Conservation (phyloP, 805 yeast genomes). For the Suhomyces sp. region DNA sequence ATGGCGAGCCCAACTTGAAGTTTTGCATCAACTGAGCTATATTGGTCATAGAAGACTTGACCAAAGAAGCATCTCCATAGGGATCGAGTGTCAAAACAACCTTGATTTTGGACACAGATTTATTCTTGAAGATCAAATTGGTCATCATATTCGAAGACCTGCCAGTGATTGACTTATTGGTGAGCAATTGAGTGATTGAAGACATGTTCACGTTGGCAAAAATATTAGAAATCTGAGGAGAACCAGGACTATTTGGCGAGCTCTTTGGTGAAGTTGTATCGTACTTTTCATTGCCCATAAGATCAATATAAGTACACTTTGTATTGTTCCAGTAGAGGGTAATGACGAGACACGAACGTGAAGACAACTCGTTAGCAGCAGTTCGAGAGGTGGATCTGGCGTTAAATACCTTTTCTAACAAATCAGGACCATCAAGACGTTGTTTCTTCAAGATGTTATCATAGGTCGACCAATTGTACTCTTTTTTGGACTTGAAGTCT, state of each 20-base stretch:
- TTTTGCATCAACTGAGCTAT: conserved; percentile 20
- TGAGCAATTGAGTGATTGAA: conserved; percentile 25
- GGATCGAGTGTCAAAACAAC: conserved; percentile 28
- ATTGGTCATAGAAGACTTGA: conserved; percentile 25
- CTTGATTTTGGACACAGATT: conserved; percentile 11
- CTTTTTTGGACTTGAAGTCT: conserved; percentile 11
- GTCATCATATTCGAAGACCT: conserved; percentile 26
- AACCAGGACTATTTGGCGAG: background rate
- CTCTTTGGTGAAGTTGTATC: conserved; percentile 3
- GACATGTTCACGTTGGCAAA: conserved; percentile 27
- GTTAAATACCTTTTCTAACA: conserved; percentile 14
- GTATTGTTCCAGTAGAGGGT: conserved; percentile 18
- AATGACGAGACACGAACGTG: conserved; percentile 27
- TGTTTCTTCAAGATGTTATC: conserved; percentile 15
- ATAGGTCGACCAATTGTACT: conserved; percentile 8
- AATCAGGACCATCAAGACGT: conserved; percentile 2
- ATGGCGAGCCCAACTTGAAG: conserved; percentile 12
- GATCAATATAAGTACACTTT: conserved; percentile 22
- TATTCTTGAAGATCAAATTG: conserved; percentile 22
- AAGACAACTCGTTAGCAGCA: conserved; percentile 16
- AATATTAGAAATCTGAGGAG: conserved; percentile 13
- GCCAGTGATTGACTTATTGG: conserved; percentile 11
- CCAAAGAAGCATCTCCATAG: conserved; percentile 20
- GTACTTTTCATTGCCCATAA: conserved; percentile 30
- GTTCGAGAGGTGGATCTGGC: conserved; percentile 20